These are phyloP conservation scores for Chaetomiaceae sp. DNA, from an alignment of 2,329 filamentous ascomycete genomes.

Conservation along the genomic window DNA sequence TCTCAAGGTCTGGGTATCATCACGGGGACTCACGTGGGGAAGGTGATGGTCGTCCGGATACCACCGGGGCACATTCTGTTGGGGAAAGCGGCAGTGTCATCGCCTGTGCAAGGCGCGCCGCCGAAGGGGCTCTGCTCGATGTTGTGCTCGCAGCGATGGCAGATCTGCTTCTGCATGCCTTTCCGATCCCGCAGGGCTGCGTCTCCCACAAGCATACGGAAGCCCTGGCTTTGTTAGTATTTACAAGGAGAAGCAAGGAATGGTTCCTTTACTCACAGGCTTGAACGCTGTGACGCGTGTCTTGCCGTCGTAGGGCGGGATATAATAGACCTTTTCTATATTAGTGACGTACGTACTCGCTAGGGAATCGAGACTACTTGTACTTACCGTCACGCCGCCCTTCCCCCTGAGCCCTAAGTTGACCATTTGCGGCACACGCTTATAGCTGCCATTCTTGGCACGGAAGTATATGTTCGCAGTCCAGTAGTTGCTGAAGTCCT, in stretches of 20 bases:
- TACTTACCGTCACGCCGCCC: conserved; percentile 14
- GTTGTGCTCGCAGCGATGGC: conserved; percentile 25
- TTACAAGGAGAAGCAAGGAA: neutral
- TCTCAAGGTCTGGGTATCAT: neutral
- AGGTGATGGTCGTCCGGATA: conserved; percentile 42
- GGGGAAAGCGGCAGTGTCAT: conserved; percentile 36
- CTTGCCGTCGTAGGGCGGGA: conserved; percentile 26
- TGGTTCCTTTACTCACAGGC: neutral
- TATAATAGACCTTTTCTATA: too few species aligned
- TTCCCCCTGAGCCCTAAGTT: conserved; percentile 11
- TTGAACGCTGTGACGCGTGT: conserved; percentile 14
- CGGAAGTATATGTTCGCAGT: conserved; percentile 19
- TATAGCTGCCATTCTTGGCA: conserved; percentile 17
- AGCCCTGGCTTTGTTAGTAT: conserved; percentile 27
- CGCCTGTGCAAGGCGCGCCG: conserved; percentile 21
- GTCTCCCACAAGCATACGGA: conserved; percentile 27
- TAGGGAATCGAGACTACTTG: too few species aligned
- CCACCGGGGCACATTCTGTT: conserved; percentile 37
- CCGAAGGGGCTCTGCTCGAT: conserved; percentile 23
- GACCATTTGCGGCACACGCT: conserved; percentile 16
- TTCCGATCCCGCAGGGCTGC: conserved; percentile 17
- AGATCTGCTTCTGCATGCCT: conserved; percentile 26
- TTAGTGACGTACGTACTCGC: too few species aligned
- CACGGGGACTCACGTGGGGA: conserved; percentile 29
- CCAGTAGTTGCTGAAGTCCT: conserved; percentile 30